Percentiles rank a stretch among this genome's conserved stretches.
These are phyloP conservation scores for Pythium chondricola DNA, from an alignment of 352 stramenopile species.

Conservation along the genomic window DNA sequence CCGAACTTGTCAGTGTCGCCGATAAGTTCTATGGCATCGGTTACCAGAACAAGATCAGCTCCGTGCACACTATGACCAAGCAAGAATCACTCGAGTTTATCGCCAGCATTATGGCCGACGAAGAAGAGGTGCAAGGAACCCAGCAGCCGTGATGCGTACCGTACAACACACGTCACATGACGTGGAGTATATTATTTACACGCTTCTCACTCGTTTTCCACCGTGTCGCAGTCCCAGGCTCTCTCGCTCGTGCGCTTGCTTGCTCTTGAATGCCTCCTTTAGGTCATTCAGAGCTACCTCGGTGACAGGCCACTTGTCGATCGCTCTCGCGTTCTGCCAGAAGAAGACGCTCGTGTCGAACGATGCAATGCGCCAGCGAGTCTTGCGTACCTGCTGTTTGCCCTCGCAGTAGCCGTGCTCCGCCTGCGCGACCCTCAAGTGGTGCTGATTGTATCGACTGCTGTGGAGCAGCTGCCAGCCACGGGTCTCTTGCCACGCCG, in stretches of 20 bases:
- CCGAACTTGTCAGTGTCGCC: constrained; percentile 96
- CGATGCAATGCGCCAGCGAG: constrained; percentile 85
- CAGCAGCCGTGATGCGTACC: constrained; percentile 20
- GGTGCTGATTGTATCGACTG: constrained; percentile 68
- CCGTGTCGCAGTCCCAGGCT: constrained; percentile 58
- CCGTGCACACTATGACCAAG: constrained; percentile 91
- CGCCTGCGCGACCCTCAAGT: constrained; percentile 75
- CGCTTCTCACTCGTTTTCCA: constrained; percentile 62
- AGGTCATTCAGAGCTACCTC: constrained; percentile 46
- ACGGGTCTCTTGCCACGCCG: constrained; percentile 80
- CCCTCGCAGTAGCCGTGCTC: constrained; percentile 90
- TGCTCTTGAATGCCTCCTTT: constrained; percentile 64
- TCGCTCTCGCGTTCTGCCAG: constrained; percentile 88
- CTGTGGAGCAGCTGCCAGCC: constrained; percentile 76
- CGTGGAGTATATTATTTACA: constrained; percentile 7
- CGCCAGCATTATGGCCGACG: constrained; percentile 84
- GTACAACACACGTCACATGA: constrained; percentile 10
- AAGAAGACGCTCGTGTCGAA: constrained; percentile 96
- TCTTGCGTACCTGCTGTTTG: constrained; percentile 88
- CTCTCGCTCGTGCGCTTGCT: constrained; percentile 71
- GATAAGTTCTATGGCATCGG: constrained; percentile 98
- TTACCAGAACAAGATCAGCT: constrained; percentile 98
- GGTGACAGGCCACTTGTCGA: constrained; percentile 61
- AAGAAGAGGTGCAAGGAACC: constrained; percentile 58
- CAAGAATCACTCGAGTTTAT: constrained; percentile 98